Base-by-base conservation (phyloP, 257 asterid species). In the Anisodus acutangulus region DNA sequence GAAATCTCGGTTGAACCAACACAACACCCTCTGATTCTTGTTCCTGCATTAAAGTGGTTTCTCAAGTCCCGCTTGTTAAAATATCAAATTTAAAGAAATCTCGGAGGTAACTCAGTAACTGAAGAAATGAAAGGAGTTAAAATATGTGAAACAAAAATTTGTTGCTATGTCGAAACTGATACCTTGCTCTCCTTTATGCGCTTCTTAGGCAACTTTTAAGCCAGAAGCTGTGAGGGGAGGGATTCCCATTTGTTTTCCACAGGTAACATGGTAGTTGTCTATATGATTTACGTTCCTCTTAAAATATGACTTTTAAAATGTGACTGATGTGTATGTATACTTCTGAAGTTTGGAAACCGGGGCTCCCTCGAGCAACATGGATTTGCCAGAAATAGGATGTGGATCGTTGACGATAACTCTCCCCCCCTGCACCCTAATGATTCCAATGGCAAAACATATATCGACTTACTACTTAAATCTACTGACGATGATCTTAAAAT, bases 181-280 rank as follows among this genome's bases (percentile, higher is more conserved):
- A 3, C 19, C 37, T 68, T 13, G 12, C 5, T 64, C 4, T 0
- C 3, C 53, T 47, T 55, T 60, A 53, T 74, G 17, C 1, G 0
- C n/a, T 83, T 39, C 80, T 26, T 90, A 95, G 98, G 95, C 98
- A 51, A 92, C 51, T 83, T 89, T 88, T 86, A 95, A 90, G 92
- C 97, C 97, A 5, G 85, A 89, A 80, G 95, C 95, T 83, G 97
- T 89, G 55, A 91, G 99, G 84, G 99, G 98, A 84, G 99, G 99
- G 47, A 94, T 95, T 87, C 94, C 97, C 17, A 91, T 94, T 70
- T 94, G 95, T 88, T 95, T 95, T 67, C 98, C 98, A 0, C 98
- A 94, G 99, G 99, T 94, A 89, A 41, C 17, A 82, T 9, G 0
- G 0, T 15, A 53, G 66, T 53, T 78, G 22, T 78, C 43, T 9